Percentiles rank a stretch among this genome's conserved stretches.
Evolutionary conservation across 2,329 filamentous ascomycete genomes (phyloP).

Genomic region (Ophiostoma australiae): DNA sequence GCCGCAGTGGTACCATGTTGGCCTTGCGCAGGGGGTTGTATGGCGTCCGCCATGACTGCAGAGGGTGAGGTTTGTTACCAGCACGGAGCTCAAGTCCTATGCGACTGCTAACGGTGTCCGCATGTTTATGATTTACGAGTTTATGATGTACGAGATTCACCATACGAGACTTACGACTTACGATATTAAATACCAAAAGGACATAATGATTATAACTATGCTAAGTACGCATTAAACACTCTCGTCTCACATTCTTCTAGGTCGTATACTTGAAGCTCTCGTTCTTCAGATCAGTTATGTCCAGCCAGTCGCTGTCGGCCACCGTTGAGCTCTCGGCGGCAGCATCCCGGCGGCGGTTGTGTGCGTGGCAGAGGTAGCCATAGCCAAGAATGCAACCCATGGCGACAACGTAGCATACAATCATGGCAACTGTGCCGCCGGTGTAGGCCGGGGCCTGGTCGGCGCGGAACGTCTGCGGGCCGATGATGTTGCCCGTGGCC

Average conservation of each 20-base stretch:
- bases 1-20: too few relatives aligned
- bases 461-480: slow-evolving; percentile 52
- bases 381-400: slow-evolving; percentile 23
- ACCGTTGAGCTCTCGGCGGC: slow-evolving; percentile 28
- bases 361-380: slow-evolving; percentile 20
- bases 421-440: slow-evolving; percentile 44
- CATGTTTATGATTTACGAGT: too few relatives aligned
- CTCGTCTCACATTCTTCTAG: neutral
- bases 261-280: slow-evolving; percentile 44
- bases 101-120: too few relatives aligned
- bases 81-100: too few relatives aligned
- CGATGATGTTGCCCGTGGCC: slow-evolving; percentile 28
- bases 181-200: too few relatives aligned
- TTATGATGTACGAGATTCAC: too few relatives aligned
- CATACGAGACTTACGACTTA: too few relatives aligned
- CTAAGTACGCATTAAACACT: too few relatives aligned
- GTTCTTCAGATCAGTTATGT: slow-evolving; percentile 55
- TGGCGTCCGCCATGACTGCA: too few relatives aligned
- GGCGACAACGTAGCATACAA: slow-evolving; percentile 25
- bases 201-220: neutral
- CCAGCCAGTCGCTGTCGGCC: slow-evolving; percentile 40
- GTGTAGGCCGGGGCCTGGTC: slow-evolving; percentile 49
- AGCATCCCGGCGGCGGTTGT: slow-evolving; percentile 19
- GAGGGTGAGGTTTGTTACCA: too few relatives aligned
- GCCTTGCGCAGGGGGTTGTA: too few relatives aligned